Conservation (phyloP, 768 basidiomycete species). For the Boletus subcaerulescens region DNA sequence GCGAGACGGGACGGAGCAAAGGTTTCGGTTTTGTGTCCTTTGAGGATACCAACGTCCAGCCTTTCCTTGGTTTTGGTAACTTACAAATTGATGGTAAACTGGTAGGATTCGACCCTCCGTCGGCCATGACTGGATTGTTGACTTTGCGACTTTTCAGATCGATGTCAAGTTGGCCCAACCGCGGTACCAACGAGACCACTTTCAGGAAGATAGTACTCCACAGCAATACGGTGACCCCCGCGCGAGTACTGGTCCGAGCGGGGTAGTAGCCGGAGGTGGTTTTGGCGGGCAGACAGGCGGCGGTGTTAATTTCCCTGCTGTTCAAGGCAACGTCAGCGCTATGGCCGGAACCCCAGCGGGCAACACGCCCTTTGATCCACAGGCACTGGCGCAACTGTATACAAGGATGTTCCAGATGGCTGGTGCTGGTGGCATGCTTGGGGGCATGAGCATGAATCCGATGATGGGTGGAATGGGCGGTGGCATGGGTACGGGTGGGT, state of each 20-base stretch:
- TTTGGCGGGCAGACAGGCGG: conserved; percentile 34
- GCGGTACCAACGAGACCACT: conserved; percentile 71
- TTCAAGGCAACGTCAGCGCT: conserved; percentile 21
- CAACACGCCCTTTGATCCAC: conserved; percentile 81
- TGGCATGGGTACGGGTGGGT: conserved; percentile 33
- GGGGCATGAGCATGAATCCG: conserved; percentile 40
- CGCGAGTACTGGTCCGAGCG: conserved; percentile 2
- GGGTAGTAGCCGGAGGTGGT: conserved; percentile 16
- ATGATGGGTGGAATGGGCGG: conserved; percentile 36
- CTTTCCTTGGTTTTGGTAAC: conserved; percentile 84
- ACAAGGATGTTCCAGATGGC: conserved; percentile 94
- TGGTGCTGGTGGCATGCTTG: conserved; percentile 47
- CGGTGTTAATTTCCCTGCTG: conserved; percentile 34
- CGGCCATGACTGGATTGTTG: neutral
- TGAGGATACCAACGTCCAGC: conserved; percentile 86
- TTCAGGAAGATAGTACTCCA: conserved; percentile 43
- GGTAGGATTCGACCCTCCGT: conserved; percentile 46
- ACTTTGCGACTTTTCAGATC: conserved; percentile 51
- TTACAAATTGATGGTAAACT: conserved; percentile 93
- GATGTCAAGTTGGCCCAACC: conserved; percentile 98
- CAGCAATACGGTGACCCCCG: conserved; percentile 16
- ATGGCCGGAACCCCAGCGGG: conserved; percentile 35
- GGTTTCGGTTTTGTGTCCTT: conserved; percentile 99
- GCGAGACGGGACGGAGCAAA: conserved; percentile 91
- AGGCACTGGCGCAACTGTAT: conserved; percentile 89